A percentile compares a stretch with the other conserved stretches of the same genome.
Conservation (phyloP, 164 flowering plant species). For the Annona cherimola region DNA sequence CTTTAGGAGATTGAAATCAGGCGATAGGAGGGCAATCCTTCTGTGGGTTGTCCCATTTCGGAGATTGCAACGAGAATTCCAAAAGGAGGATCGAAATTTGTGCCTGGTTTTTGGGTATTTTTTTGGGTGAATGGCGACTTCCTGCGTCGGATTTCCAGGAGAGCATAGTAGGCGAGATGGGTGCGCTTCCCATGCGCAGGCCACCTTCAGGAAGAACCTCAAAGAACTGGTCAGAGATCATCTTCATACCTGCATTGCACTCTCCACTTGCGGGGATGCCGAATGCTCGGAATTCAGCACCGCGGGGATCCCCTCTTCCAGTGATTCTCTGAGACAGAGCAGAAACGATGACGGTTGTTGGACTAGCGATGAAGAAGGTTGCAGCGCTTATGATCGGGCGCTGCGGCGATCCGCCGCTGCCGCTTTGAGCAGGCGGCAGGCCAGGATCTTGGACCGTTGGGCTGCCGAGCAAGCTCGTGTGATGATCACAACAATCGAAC, state of each 20-base stretch:
- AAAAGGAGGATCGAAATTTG: background rate
- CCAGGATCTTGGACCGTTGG: constrained; percentile 40
- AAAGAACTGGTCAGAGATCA: constrained; percentile 44
- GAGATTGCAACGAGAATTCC: background rate
- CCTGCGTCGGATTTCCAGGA: background rate
- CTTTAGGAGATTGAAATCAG: background rate
- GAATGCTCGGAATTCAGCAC: background rate
- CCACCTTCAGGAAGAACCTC: constrained; percentile 37
- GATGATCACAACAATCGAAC: constrained; percentile 34
- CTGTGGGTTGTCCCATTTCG: background rate
- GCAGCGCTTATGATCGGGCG: background rate
- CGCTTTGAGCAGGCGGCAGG: constrained; percentile 16
- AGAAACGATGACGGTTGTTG: constrained; percentile 9
- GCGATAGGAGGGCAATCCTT: background rate
- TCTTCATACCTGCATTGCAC: constrained; percentile 20
- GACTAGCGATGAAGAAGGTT: background rate
- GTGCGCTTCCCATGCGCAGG: constrained; percentile 14
- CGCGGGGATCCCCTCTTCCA: background rate
- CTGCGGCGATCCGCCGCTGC: constrained; percentile 1
- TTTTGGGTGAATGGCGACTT: background rate
- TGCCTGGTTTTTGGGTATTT: background rate
- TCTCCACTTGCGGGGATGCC: constrained; percentile 7
- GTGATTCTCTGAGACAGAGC: background rate
- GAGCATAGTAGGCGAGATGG: constrained; percentile 35
- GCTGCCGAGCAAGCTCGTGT: constrained; percentile 44